Conservation (phyloP, 768 basidiomycete species). For the Hygrophorus pudorinus region DNA sequence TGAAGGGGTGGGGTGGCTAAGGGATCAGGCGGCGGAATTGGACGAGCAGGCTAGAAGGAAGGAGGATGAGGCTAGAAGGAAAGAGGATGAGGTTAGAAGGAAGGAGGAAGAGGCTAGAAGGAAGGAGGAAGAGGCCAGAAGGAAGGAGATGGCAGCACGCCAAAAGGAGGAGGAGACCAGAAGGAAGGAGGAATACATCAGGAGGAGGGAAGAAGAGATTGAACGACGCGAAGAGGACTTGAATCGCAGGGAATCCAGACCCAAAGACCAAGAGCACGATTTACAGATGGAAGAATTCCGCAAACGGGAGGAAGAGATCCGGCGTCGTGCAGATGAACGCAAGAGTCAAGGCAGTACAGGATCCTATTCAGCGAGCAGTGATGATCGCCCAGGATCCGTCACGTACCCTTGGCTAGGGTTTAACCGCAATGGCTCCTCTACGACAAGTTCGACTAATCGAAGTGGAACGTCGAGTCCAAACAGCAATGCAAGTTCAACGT, state of each 20-base stretch:
- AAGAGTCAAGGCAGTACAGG: constrained; percentile 34
- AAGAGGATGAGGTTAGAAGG: constrained; percentile 13
- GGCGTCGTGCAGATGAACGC: constrained; percentile 32
- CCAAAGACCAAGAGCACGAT: constrained; percentile 19
- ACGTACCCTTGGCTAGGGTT: constrained; percentile 16
- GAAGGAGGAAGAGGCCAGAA: constrained; percentile 18
- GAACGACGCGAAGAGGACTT: constrained; percentile 17
- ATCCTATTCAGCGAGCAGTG: not conserved
- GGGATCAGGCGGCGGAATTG: not conserved
- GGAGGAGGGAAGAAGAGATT: constrained; percentile 19
- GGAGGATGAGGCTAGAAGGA: constrained; percentile 16
- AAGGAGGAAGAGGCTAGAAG: constrained; percentile 18
- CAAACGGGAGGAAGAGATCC: constrained; percentile 32
- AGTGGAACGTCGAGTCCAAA: constrained; percentile 21
- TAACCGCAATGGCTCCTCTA: constrained; percentile 13
- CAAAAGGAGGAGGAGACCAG: too few relatives aligned
- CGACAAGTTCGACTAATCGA: constrained; percentile 22
- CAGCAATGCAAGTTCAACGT: constrained; percentile 2
- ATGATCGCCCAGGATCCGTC: constrained; percentile 1
- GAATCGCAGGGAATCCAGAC: constrained; percentile 21
- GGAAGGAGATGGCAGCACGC: constrained; percentile 12
- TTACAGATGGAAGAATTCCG: constrained; percentile 27
- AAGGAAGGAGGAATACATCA: constrained; percentile 17
- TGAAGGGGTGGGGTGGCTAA: too few relatives aligned
- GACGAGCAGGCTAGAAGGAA: constrained; percentile 16